Conservation (phyloP, 352 stramenopile species). For the Pythium pyrilobum region DNA sequence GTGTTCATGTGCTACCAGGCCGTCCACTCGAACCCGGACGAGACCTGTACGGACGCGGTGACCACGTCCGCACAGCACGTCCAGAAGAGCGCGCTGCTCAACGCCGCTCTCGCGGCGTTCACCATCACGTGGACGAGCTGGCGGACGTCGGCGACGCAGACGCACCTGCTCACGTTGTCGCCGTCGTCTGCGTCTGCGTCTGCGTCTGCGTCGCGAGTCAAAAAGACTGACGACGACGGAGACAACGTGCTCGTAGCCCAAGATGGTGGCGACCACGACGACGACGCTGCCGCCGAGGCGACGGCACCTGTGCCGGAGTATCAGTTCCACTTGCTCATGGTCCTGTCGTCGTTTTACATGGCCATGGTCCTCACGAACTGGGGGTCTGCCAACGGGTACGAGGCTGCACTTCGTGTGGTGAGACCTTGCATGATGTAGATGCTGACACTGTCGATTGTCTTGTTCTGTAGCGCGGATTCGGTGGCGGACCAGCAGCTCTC, state of each 20-base stretch:
- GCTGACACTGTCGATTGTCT: neutral
- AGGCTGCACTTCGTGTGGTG: neutral
- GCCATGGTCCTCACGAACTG: slow-evolving; percentile 82
- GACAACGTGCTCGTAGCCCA: slow-evolving; percentile 6
- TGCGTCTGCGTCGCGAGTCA: neutral
- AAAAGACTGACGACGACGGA: neutral
- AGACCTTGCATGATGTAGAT: neutral
- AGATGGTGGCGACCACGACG: slow-evolving; percentile 9
- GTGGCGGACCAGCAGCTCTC: slow-evolving; percentile 55
- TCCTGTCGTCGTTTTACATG: slow-evolving; percentile 77
- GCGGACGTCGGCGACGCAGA: slow-evolving; percentile 59
- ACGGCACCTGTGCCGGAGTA: slow-evolving; percentile 40
- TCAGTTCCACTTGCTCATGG: slow-evolving; percentile 72
- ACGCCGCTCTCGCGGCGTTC: slow-evolving; percentile 33
- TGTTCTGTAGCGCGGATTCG: slow-evolving; percentile 24
- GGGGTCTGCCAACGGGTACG: slow-evolving; percentile 53
- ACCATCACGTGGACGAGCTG: slow-evolving; percentile 63
- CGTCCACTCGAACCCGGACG: slow-evolving; percentile 59
- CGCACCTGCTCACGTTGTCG: slow-evolving; percentile 41
- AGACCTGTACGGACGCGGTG: slow-evolving; percentile 30
- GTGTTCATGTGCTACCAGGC: slow-evolving; percentile 71
- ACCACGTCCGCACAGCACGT: slow-evolving; percentile 24
- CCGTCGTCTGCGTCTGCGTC: slow-evolving; percentile 16
- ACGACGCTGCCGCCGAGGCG: neutral
- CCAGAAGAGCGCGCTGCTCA: slow-evolving; percentile 38